Evolutionary conservation across 768 basidiomycete species (phyloP), one percentile per base, ranked within the genome.

Genomic region (Lactarius hengduanensis): DNA sequence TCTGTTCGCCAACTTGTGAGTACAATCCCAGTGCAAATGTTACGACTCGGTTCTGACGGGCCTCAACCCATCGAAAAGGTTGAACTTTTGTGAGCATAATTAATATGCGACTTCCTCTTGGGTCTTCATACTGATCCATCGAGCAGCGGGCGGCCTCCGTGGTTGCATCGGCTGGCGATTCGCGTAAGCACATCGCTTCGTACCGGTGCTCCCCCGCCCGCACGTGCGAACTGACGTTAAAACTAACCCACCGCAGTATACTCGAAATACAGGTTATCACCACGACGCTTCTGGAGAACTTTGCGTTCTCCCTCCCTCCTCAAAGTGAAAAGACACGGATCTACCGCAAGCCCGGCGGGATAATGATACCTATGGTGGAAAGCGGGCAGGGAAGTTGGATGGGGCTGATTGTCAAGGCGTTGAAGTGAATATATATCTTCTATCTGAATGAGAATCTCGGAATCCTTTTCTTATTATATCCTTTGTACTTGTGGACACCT

Each of bases 51-150:
- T 26, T 36, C 56, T 65, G 47, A 66, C 43, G 7, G 16, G 18
- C 10, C n/a, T 26, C 22, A 10, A 67, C 47, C 5, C 13, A 32
- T 11, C 50, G 16, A 30, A 64, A 54, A 70, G 67, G 53, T 28
- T 70, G 63, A 70, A 59, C 57, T 70, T 70, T 47, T 70, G 69
- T 70, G 28, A 62, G 69, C 55, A 36, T 22, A 5, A 64, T n/a
- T 22, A 9, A 36, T 18, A 28, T 26, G 8, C n/a, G n/a, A 16
- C 10, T 18, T n/a, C 45, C 50, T 43, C 20, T n/a, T 28, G 22
- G 7, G 20, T 38, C 57, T 13, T 22, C 59, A 13, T 9, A 40
- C 45, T 70, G 60, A 70, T 41, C 4, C 22, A 15, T 62, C 38
- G 47, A 26, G 7, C 26, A 65, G 67, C 67, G 36, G 67, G 55